These are phyloP conservation scores for Flammula alnicola DNA, from an alignment of 1,284 basidiomycete genomes.

Conservation along the genomic window DNA sequence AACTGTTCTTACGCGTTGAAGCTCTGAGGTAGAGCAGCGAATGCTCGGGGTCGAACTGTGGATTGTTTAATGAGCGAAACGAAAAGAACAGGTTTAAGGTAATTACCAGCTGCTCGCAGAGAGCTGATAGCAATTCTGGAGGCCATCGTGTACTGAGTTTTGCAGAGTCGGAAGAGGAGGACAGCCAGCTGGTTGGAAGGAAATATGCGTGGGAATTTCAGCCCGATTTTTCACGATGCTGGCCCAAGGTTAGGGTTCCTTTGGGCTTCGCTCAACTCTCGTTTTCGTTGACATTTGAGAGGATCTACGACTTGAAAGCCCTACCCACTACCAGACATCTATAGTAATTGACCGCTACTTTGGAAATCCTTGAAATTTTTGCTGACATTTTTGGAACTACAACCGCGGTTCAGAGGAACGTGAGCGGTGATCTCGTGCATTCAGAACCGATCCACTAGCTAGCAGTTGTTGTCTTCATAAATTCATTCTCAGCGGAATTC, in stretches of 20 bases:
- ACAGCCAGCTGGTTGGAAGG: constrained; percentile 32
- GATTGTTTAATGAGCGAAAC: constrained; percentile 11
- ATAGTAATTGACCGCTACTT: no score
- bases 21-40: constrained; percentile 55
- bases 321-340: no score
- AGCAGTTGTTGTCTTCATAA: no score
- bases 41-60: constrained; percentile 60
- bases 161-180: constrained; percentile 24
- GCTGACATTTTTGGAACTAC: no score
- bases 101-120: constrained; percentile 64
- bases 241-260: constrained; percentile 30
- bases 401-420: no score
- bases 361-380: no score
- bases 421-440: no score
- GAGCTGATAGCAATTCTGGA: constrained; percentile 73
- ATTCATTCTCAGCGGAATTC: no score
- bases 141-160: constrained; percentile 51
- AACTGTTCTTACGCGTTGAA: constrained; percentile 55
- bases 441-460: no score
- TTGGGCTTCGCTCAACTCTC: no score
- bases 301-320: no score
- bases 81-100: background rate
- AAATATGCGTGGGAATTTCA: constrained; percentile 42
- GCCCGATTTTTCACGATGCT: constrained; percentile 47
- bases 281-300: no score